phyloP scores from a whole-genome alignment of 106 monocot genomes.

The Chionographis japonica region DNA sequence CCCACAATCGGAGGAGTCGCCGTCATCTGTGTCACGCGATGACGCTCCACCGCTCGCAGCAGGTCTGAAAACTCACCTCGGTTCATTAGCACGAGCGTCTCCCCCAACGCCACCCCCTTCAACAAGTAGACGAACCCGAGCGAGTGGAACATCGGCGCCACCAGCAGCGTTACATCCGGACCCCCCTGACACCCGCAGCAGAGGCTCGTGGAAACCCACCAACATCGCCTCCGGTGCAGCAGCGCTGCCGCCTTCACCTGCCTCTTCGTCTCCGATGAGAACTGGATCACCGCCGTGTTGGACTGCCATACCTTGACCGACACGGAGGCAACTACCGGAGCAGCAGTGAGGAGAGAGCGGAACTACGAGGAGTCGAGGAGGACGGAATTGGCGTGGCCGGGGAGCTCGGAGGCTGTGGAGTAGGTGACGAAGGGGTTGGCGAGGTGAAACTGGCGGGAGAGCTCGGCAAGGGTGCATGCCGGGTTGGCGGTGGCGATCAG shows the following conservation, averaged over 20 bases:
- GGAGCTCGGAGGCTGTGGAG: conserved; percentile 27
- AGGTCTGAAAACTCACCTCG: conserved; percentile 14
- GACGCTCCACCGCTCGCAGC: conserved; percentile 32
- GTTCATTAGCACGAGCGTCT: conserved; percentile 40
- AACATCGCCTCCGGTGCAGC: conserved; percentile 50
- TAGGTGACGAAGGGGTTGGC: conserved; percentile 30
- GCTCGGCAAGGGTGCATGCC: conserved; percentile 37
- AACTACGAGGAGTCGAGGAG: conserved; percentile 48
- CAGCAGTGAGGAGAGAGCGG: conserved; percentile 13
- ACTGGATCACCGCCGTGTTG: conserved; percentile 62
- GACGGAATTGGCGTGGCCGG: conserved; percentile 16
- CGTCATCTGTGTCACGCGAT: conserved; percentile 41
- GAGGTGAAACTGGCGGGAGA: conserved; percentile 45
- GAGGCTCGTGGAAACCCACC: conserved; percentile 15
- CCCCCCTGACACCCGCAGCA: not conserved
- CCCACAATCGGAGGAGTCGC: conserved; percentile 59
- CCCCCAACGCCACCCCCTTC: conserved; percentile 30
- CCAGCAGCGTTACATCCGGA: conserved; percentile 22
- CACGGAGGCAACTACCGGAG: not conserved
- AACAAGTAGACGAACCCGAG: conserved; percentile 47
- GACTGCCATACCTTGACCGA: conserved; percentile 28
- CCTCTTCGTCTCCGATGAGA: conserved; percentile 79
- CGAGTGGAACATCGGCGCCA: conserved; percentile 72
- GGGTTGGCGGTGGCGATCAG: conserved; percentile 70
- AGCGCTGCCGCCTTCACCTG: conserved; percentile 51